Conservation (phyloP, 2,329 filamentous ascomycete species). For the Tolypocladium sp. region DNA sequence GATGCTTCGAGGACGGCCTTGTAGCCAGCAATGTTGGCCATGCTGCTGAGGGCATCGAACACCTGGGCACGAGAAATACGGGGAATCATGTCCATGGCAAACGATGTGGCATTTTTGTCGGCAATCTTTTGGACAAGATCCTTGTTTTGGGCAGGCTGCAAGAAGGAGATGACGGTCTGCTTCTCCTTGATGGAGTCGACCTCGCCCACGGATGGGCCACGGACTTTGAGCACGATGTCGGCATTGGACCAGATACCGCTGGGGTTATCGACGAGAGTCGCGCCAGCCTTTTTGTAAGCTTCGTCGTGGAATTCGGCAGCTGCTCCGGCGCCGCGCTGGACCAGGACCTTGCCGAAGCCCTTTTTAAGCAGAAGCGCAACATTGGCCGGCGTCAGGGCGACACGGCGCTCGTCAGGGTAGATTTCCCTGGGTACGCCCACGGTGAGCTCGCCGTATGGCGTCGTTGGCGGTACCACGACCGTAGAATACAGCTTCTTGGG, state of each 20-base stretch:
- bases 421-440: slow-evolving; percentile 74
- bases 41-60: slow-evolving; percentile 82
- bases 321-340: slow-evolving; percentile 73
- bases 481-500: slow-evolving; percentile 28
- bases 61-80: slow-evolving; percentile 82
- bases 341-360: slow-evolving; percentile 66
- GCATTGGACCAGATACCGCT: slow-evolving; percentile 63
- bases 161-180: slow-evolving; percentile 70
- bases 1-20: slow-evolving; percentile 86
- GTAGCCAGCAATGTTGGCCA: slow-evolving; percentile 92
- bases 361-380: slow-evolving; percentile 77
- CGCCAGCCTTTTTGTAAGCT: slow-evolving; percentile 70
- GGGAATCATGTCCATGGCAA: slow-evolving; percentile 91
- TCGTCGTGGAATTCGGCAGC: slow-evolving; percentile 69
- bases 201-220: slow-evolving; percentile 63
- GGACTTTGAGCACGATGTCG: slow-evolving; percentile 78
- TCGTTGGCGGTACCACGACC: slow-evolving; percentile 30
- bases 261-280: slow-evolving; percentile 60
- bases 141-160: slow-evolving; percentile 76
- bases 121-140: slow-evolving; percentile 65
- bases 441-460: slow-evolving; percentile 62
- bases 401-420: slow-evolving; percentile 70
- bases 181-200: slow-evolving; percentile 58
- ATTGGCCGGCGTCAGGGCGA: slow-evolving; percentile 79
- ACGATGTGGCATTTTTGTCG: slow-evolving; percentile 60